Evolutionary conservation across 2,329 filamentous ascomycete genomes (phyloP).

Genomic region (Stagonosporopsis vannaccii): DNA sequence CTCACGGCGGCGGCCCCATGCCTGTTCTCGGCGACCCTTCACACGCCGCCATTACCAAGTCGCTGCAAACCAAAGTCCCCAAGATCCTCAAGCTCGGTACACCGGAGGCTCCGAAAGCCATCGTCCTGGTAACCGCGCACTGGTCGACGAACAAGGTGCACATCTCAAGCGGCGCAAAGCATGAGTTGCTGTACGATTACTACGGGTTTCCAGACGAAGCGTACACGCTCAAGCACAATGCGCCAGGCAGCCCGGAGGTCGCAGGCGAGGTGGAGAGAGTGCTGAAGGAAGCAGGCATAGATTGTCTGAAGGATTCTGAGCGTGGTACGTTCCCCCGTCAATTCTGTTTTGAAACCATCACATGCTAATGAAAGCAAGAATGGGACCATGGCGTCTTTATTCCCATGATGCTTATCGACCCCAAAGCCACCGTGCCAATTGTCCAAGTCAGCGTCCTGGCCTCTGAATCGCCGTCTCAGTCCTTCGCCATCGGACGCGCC

Average conservation of each 20-base stretch:
- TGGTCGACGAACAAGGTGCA: constrained; percentile 61
- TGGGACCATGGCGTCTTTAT: constrained; percentile 71
- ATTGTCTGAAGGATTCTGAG: constrained; percentile 38
- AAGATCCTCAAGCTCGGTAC: constrained; percentile 63
- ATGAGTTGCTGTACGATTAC: constrained; percentile 65
- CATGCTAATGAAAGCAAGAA: constrained; percentile 35
- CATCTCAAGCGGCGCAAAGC: constrained; percentile 59
- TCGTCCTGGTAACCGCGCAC: constrained; percentile 66
- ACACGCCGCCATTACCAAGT: constrained; percentile 60
- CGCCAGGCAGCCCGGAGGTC: constrained; percentile 62
- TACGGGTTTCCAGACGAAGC: constrained; percentile 64
- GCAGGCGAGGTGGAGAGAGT: constrained; percentile 59
- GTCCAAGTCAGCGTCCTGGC: constrained; percentile 65
- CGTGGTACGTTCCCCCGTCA: constrained; percentile 35
- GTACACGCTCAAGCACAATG: constrained; percentile 64
- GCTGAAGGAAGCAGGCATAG: constrained; percentile 57
- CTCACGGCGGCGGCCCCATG: constrained; percentile 60
- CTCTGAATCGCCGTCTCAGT: constrained; percentile 59
- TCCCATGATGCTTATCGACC: constrained; percentile 63
- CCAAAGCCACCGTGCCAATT: constrained; percentile 61
- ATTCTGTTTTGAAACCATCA: background rate
- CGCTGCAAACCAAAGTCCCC: constrained; percentile 62
- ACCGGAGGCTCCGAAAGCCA: constrained; percentile 58
- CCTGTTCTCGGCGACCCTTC: constrained; percentile 64
- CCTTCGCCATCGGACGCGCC: constrained; percentile 63